These are phyloP conservation scores for Neofusicoccum kwambonambiense DNA, from an alignment of 2,329 filamentous ascomycete genomes.

Conservation along the genomic window DNA sequence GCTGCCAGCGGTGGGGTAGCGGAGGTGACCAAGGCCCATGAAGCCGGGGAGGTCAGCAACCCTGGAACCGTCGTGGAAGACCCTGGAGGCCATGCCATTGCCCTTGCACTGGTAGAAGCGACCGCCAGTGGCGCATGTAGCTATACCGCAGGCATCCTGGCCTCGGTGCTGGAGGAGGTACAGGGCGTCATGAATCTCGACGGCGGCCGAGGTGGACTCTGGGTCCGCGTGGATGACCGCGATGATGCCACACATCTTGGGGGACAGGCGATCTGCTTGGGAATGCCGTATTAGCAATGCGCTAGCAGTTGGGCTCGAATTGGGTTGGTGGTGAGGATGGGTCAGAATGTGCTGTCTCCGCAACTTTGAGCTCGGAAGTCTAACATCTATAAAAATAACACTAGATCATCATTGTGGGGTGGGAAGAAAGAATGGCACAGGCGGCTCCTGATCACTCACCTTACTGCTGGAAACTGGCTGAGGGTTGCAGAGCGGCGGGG, in stretches of 20 bases:
- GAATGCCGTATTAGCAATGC: not conserved
- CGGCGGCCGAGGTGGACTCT: constrained; percentile 37
- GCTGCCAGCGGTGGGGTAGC: constrained; percentile 87
- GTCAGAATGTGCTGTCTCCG: constrained; percentile 23
- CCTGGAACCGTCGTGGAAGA: constrained; percentile 77
- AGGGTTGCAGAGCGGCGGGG: not conserved
- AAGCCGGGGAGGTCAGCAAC: constrained; percentile 75
- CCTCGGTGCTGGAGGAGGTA: constrained; percentile 58
- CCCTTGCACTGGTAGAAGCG: constrained; percentile 88
- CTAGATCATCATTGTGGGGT: constrained; percentile 24
- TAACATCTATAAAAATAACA: constrained; percentile 40
- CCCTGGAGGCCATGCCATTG: constrained; percentile 80
- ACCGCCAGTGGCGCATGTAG: constrained; percentile 71
- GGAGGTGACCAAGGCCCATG: constrained; percentile 82
- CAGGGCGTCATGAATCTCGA: constrained; percentile 45
- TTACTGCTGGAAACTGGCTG: not conserved
- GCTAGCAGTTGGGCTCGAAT: not conserved
- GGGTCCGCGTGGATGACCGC: constrained; percentile 48
- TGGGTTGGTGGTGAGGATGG: not conserved
- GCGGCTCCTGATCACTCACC: not conserved
- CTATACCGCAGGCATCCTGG: constrained; percentile 86
- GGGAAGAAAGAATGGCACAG: not conserved
- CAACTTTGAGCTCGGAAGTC: constrained; percentile 38
- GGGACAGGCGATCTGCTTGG: not conserved
- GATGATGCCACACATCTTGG: constrained; percentile 53